Evolutionary conservation across 768 basidiomycete genomes (phyloP).

Genomic region (Leccinum uliginosum): DNA sequence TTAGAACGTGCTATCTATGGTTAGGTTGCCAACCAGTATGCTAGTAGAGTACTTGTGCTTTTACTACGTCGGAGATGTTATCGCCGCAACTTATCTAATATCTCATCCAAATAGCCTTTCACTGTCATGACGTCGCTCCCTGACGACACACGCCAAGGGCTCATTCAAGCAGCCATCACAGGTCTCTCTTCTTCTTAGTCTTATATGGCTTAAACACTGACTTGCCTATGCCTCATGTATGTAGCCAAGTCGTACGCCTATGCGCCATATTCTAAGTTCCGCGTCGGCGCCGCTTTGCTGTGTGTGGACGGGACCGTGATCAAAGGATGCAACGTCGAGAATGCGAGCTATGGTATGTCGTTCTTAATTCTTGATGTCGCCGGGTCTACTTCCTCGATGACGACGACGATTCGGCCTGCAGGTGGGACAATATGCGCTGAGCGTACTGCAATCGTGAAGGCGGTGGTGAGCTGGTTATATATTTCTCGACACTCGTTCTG

Average conservation of each 20-base stretch:
- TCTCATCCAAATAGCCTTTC: not conserved
- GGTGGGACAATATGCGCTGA: conserved; percentile 94
- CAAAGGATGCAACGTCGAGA: conserved; percentile 90
- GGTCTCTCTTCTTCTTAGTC: not conserved
- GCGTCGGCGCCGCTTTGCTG: conserved; percentile 86
- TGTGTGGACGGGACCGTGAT: conserved; percentile 66
- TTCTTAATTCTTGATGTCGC: not conserved
- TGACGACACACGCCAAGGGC: conserved; percentile 38
- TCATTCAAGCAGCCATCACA: conserved; percentile 49
- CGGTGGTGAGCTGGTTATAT: conserved; percentile 53
- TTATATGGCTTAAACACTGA: not conserved
- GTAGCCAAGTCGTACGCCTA: conserved; percentile 71
- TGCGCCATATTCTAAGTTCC: conserved; percentile 85
- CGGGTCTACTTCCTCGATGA: not conserved
- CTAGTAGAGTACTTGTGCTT: not conserved
- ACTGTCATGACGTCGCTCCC: conserved; percentile 28
- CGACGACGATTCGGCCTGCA: conserved; percentile 24
- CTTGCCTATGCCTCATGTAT: not conserved
- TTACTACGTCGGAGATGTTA: not conserved
- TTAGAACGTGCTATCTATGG: not conserved
- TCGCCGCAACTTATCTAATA: not conserved
- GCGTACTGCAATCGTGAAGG: conserved; percentile 92
- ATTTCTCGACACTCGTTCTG: not conserved
- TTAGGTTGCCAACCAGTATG: not conserved
- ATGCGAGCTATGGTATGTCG: conserved; percentile 80